A percentile compares a stretch with the other conserved stretches of the same genome.
Evolutionary conservation across 352 stramenopile genomes (phyloP).

Genomic region (Globisporangium iwayamae): DNA sequence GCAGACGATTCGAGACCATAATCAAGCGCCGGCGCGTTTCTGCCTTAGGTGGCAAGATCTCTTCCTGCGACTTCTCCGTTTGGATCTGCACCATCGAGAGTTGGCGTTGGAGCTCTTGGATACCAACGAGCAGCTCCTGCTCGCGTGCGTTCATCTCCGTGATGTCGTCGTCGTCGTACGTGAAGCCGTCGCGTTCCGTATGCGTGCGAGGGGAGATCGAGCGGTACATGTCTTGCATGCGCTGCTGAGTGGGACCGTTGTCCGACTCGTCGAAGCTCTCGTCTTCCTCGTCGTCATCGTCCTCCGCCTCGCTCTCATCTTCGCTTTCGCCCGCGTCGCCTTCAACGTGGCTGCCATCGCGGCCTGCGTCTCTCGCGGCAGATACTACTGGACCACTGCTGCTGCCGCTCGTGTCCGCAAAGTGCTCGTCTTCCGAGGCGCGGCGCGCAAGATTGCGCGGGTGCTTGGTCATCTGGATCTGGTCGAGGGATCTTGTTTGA

Average conservation of each 20-base stretch:
- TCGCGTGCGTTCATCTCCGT: constrained; percentile 78
- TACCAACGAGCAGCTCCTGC: constrained; percentile 88
- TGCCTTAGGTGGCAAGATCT: constrained; percentile 57
- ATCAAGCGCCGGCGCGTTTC: constrained; percentile 76
- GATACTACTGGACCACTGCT: background rate
- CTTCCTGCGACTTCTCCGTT: constrained; percentile 71
- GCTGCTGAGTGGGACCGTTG: constrained; percentile 18
- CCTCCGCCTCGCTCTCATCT: constrained; percentile 6
- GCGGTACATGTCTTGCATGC: constrained; percentile 22
- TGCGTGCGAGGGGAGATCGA: constrained; percentile 25
- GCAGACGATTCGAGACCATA: constrained; percentile 89
- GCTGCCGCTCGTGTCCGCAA: constrained; percentile 9
- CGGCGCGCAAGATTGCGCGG: background rate
- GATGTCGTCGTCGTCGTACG: constrained; percentile 57
- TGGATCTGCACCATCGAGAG: constrained; percentile 86
- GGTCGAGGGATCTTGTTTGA: background rate
- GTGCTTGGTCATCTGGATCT: constrained; percentile 1
- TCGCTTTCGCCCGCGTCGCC: constrained; percentile 1
- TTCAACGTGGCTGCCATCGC: constrained; percentile 15
- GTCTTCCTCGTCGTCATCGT: constrained; percentile 16
- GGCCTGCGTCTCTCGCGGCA: background rate
- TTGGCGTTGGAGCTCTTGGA: constrained; percentile 89
- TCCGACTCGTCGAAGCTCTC: constrained; percentile 15
- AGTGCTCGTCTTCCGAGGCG: constrained; percentile 13
- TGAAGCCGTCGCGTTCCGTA: constrained; percentile 22